phyloP scores from a whole-genome alignment of 2,329 filamentous ascomycete genomes.

The Penicillium glabrum region DNA sequence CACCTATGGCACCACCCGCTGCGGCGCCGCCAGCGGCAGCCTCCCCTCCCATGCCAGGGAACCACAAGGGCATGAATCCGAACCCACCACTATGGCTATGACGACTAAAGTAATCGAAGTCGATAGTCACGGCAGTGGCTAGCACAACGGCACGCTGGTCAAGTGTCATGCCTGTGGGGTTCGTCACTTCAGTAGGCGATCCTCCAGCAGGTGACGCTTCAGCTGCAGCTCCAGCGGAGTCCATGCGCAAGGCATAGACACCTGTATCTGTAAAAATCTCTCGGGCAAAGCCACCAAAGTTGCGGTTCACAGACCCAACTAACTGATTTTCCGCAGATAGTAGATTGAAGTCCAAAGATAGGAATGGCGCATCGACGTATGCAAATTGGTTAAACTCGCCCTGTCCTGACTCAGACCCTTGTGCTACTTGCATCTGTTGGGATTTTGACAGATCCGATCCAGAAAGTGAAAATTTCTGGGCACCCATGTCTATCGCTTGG shows the following conservation, averaged over 20 bases:
- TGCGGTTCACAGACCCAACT: conserved; percentile 63
- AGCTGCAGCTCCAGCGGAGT: conserved; percentile 53
- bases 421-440: conserved; percentile 47
- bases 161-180: conserved; percentile 58
- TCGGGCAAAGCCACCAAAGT: conserved; percentile 62
- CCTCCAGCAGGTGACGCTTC: conserved; percentile 16
- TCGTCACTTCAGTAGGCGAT: conserved; percentile 18
- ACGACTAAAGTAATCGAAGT: conserved; percentile 68
- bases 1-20: conserved; percentile 34
- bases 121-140: conserved; percentile 63
- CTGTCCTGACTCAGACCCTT: conserved; percentile 24
- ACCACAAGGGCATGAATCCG: conserved; percentile 55
- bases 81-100: conserved; percentile 52
- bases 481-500: conserved; percentile 34
- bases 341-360: conserved; percentile 66
- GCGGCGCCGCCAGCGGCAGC: conserved; percentile 29
- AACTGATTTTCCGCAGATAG: conserved; percentile 50
- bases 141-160: conserved; percentile 67
- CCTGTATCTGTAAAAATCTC: conserved; percentile 68
- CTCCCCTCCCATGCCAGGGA: conserved; percentile 46
- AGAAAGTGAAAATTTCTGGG: conserved; percentile 43
- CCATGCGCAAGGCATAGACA: conserved; percentile 65
- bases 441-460: conserved; percentile 50
- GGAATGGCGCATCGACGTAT: conserved; percentile 61
- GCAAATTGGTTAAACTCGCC: conserved; percentile 61